Conservation (phyloP, 2,329 filamentous ascomycete species). For the Xylaria sp. region DNA sequence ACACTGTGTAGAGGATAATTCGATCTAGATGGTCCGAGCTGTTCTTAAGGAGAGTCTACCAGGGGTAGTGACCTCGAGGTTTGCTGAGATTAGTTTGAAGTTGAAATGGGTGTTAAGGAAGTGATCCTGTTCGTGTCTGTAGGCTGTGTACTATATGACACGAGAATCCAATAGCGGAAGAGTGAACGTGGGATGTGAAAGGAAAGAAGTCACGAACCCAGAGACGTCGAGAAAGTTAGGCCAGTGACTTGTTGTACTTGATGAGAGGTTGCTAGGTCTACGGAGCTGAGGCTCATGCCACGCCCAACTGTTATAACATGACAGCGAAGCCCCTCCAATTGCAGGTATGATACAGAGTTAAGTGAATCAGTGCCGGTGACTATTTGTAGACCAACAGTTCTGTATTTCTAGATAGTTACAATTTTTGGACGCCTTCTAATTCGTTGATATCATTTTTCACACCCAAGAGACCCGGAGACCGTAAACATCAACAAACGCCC, state of each 20-base stretch:
- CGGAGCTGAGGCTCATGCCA: background rate
- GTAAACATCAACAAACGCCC: background rate
- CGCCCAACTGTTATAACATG: background rate
- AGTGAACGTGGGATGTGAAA: background rate
- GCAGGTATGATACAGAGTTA: background rate
- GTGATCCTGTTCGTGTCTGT: too few relatives aligned
- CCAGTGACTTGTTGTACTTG: background rate
- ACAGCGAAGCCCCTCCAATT: background rate
- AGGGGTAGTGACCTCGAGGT: background rate
- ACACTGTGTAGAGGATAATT: background rate
- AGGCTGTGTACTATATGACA: background rate
- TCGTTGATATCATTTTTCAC: background rate
- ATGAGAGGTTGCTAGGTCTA: background rate
- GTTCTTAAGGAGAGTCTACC: background rate
- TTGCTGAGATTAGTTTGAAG: background rate
- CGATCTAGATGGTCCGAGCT: background rate
- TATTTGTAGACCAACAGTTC: background rate
- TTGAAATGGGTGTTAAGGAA: background rate
- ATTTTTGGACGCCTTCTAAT: background rate
- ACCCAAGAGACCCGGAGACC: conserved; percentile 3
- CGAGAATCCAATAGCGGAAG: background rate
- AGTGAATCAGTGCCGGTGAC: background rate
- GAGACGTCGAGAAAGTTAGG: background rate
- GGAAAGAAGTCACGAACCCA: background rate
- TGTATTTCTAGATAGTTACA: background rate